Base-by-base conservation (phyloP, 1,284 basidiomycete genomes). In the Volvariella surrecta region DNA sequence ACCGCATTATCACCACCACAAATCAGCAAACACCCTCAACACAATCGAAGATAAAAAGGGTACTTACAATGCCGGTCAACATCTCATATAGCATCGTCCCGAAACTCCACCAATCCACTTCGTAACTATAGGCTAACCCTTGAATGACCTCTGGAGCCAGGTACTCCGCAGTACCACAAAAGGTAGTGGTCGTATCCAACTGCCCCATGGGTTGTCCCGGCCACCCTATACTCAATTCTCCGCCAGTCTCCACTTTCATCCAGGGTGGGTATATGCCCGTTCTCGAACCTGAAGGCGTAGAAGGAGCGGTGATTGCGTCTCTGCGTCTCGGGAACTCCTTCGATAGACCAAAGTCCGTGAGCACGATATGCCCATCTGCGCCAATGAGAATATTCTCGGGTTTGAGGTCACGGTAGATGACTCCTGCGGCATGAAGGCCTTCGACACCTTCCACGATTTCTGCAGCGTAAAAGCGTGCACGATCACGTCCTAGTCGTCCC, bases 21-120 rank as follows among this genome's bases (percentile, higher is more conserved):
- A 45, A 46, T 39, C 40, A 34, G 47, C 37, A 46, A 43, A 48
- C 39, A 16, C 43, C 15, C 22, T 30, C 15, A 44, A 37, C 18
- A 15, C 20, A 32, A 34, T 50, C n/a, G 40, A 40, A 45, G n/a
- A n/a, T n/a, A 24, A 31, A 45, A 20, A 41, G 21, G 34, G 18
- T n/a, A 79, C 85, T 70, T 60, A 89, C 87, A 51, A 89, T 88
- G 28, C 89, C 90, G 32, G 84, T 88, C 60, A 91, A 67, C 81
- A 95, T 94, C 68, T 98, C 95, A 60, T 89, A 93, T 45, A 97
- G 68, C 85, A 98, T 96, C 48, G 93, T 97, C 15, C 94, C 94
- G 55, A 96, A 88, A 51, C 87, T 89, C 93, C 94, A 98, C 89
- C 92, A 95, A 60, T 98, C 94, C 16, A 95, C 91, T 53, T 94